Conservation (phyloP, 2,329 filamentous ascomycete genomes). For the Spiromastix sp. region DNA sequence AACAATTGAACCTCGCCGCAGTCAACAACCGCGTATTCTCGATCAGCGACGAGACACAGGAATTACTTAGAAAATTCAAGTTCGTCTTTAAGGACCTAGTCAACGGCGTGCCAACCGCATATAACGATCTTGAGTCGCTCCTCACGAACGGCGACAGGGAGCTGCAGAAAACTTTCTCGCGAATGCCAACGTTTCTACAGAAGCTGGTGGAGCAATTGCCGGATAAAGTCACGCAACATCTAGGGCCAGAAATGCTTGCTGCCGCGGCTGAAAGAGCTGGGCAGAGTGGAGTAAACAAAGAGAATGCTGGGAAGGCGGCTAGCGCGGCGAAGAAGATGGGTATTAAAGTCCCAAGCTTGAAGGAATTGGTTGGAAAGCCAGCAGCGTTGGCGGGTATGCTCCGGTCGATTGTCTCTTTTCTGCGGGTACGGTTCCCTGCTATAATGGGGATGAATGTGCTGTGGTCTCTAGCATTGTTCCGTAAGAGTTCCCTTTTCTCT, state of each 20-base stretch:
- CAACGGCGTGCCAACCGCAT: slow-evolving; percentile 87
- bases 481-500: slow-evolving; percentile 42
- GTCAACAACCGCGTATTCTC: slow-evolving; percentile 79
- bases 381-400: slow-evolving; percentile 78
- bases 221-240: slow-evolving; percentile 61
- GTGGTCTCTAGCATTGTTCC: slow-evolving; percentile 77
- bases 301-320: slow-evolving; percentile 40
- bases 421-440: slow-evolving; percentile 81
- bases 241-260: slow-evolving; percentile 75
- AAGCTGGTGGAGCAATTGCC: slow-evolving; percentile 79
- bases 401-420: slow-evolving; percentile 78
- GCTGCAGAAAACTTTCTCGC: slow-evolving; percentile 51
- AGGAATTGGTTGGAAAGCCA: slow-evolving; percentile 73
- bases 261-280: slow-evolving; percentile 59
- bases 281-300: slow-evolving; percentile 49
- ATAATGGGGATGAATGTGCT: slow-evolving; percentile 86
- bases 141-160: slow-evolving; percentile 54
- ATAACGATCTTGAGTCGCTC: slow-evolving; percentile 70
- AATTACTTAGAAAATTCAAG: slow-evolving; percentile 74
- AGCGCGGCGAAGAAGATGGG: slow-evolving; percentile 56
- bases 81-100: slow-evolving; percentile 84
- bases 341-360: slow-evolving; percentile 59
- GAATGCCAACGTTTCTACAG: slow-evolving; percentile 68
- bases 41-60: slow-evolving; percentile 72
- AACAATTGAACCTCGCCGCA: slow-evolving; percentile 72